Evolutionary conservation across 192 early-diverging fungal genomes (phyloP).

Genomic region (Phycomyces blakesleeanus): DNA sequence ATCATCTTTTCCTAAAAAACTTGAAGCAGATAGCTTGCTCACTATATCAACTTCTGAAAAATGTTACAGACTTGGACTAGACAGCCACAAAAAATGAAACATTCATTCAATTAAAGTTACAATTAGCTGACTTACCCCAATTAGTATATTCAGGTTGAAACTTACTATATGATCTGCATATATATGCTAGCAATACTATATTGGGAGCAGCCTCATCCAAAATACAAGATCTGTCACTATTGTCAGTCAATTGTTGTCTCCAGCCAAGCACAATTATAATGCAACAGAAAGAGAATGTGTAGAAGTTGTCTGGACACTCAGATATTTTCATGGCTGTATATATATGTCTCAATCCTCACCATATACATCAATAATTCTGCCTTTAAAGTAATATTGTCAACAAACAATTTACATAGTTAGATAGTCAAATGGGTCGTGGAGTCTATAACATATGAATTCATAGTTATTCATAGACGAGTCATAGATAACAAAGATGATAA

Average conservation of each 20-base stretch:
- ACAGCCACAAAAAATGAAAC: not conserved
- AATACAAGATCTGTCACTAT: constrained; percentile 26
- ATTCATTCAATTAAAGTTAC: not conserved
- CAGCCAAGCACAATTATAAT: constrained; percentile 29
- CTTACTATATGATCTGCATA: not conserved
- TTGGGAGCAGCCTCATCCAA: not conserved
- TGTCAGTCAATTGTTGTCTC: constrained; percentile 11
- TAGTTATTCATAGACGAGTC: not conserved
- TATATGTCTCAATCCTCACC: constrained; percentile 15
- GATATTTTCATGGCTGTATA: constrained; percentile 24
- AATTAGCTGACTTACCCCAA: not conserved
- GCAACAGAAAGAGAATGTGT: constrained; percentile 38
- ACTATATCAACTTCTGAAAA: constrained; percentile 11
- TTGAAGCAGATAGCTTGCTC: constrained; percentile 8
- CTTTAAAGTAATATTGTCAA: constrained; percentile 27
- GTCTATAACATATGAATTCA: not conserved
- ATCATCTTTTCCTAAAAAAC: constrained; percentile 18
- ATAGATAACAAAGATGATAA: not conserved
- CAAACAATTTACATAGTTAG: constrained; percentile 19
- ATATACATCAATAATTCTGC: constrained; percentile 33
- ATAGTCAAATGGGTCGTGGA: constrained; percentile 34
- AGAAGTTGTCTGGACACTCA: constrained; percentile 25
- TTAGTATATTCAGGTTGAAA: constrained; percentile 1
- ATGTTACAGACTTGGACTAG: not conserved
- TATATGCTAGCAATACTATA: not conserved